Evolutionary conservation across 805 yeast genomes (phyloP), one percentile per base, ranked within the genome.

Genomic region (Tetrapisispora pingtungensis): DNA sequence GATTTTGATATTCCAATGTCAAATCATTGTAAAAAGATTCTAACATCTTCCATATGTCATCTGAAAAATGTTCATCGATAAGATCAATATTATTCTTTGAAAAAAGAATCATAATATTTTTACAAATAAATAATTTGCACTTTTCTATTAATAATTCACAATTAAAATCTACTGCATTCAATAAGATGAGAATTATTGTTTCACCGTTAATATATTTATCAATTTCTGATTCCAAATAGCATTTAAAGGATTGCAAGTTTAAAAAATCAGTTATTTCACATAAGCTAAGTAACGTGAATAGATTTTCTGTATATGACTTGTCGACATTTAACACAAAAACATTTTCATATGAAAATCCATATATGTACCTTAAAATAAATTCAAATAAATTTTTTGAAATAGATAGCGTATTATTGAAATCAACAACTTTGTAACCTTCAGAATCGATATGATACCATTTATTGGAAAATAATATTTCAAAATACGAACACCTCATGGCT

Each of bases 111-210:
- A 80, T 87, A 44, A 84, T 63, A 57, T 86, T 85, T 49, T 75
- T 71, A 50, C 74, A 78, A 12, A 85, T 68, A 51, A 74, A 83
- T 80, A 86, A 80, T 22, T 80, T 65, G 56, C 95, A 77, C 43
- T 76, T 73, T 41, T 71, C 69, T 47, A 77, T 69, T 32, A 88
- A 59, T 50, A 80, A 75, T 12, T 62, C 58, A 7, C 87, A 83
- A 18, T 71, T 61, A 39, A 72, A 64, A 17, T 64, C 53, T 38
- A 71, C 71, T 0, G 94, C 72, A 53, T 79, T 79, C 12, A 71
- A 63, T 13, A 84, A 55, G 13, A 87, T 55, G 0, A 71, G 46
- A 12, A 77, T 63, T 1, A 81, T 85, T 53, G 83, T 84, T 17
- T 81, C 84, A 10, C 77, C 62, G 19, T 59, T 62, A 17, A 81